Conservation (phyloP, 495 filamentous ascomycete genomes). For the Xylaria cubensis region DNA sequence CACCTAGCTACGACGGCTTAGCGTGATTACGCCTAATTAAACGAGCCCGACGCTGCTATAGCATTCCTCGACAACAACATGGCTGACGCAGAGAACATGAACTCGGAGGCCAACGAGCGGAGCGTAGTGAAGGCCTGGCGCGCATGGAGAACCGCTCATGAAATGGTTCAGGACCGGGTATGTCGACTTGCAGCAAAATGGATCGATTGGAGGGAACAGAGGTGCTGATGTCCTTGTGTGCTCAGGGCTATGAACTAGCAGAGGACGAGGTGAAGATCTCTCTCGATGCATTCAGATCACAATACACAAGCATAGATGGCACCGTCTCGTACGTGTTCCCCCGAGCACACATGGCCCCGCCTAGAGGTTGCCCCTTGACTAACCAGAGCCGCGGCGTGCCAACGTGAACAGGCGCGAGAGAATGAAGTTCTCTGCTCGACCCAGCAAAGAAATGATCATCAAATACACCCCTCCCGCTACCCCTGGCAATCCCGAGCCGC, state of each 20-base stretch:
- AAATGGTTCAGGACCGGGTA: slow-evolving; percentile 86
- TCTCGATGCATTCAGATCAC: slow-evolving; percentile 72
- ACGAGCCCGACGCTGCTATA: not conserved
- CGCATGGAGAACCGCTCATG: slow-evolving; percentile 84
- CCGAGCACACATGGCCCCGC: not conserved
- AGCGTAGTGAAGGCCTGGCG: slow-evolving; percentile 81
- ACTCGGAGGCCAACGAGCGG: slow-evolving; percentile 63
- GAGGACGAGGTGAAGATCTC: slow-evolving; percentile 87
- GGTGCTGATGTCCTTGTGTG: slow-evolving; percentile 27
- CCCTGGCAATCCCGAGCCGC: slow-evolving; percentile 66
- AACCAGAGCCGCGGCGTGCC: slow-evolving; percentile 41
- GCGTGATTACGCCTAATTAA: not conserved
- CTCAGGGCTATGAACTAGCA: slow-evolving; percentile 89
- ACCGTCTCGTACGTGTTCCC: slow-evolving; percentile 66
- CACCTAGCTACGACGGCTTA: not conserved
- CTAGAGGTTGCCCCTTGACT: slow-evolving; percentile 7
- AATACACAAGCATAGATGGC: slow-evolving; percentile 73
- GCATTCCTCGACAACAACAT: slow-evolving; percentile 39
- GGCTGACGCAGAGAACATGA: slow-evolving; percentile 59
- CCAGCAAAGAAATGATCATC: slow-evolving; percentile 79
- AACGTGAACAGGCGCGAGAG: slow-evolving; percentile 67
- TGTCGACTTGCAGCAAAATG: not conserved
- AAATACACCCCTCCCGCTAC: slow-evolving; percentile 78
- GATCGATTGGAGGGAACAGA: not conserved
- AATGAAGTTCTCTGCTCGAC: slow-evolving; percentile 86